These are phyloP conservation scores for Juncus effusus DNA, from an alignment of 176 grass and related monocot species.

Conservation along the genomic window DNA sequence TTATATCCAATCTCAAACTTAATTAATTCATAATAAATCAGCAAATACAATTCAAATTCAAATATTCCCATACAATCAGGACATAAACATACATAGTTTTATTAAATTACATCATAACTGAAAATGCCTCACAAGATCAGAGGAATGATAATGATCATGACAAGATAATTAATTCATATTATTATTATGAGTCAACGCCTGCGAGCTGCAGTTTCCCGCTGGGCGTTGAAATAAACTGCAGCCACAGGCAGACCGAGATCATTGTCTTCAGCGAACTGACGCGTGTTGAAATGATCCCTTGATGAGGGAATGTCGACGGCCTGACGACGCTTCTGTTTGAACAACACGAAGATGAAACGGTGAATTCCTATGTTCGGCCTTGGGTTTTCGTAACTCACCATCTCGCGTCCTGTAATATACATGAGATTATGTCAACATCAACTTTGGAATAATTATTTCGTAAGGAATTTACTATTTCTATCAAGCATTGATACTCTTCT, in stretches of 20 bases:
- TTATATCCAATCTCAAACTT: slow-evolving; percentile 14
- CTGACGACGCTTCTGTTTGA: slow-evolving; percentile 54
- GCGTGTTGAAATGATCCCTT: slow-evolving; percentile 65
- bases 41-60: background rate
- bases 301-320: slow-evolving; percentile 36
- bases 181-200: slow-evolving; percentile 43
- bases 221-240: slow-evolving; percentile 77
- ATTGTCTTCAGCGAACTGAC: slow-evolving; percentile 64
- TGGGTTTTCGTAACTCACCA: slow-evolving; percentile 70
- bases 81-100: slow-evolving; percentile 12
- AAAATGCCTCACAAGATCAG: slow-evolving; percentile 5
- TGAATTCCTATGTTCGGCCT: slow-evolving; percentile 78
- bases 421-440: background rate
- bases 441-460: background rate
- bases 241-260: slow-evolving; percentile 64
- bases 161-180: background rate
- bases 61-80: background rate
- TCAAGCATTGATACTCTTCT: background rate
- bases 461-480: background rate
- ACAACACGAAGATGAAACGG: slow-evolving; percentile 71
- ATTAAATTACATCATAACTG: slow-evolving; percentile 29
- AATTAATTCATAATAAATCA: background rate
- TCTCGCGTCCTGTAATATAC: slow-evolving; percentile 53
- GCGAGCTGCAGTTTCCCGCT: slow-evolving; percentile 78
- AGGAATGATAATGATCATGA: slow-evolving; percentile 3